phyloP scores from a whole-genome alignment of 2,329 filamentous ascomycete species.

The Xylariaceae sp. region DNA sequence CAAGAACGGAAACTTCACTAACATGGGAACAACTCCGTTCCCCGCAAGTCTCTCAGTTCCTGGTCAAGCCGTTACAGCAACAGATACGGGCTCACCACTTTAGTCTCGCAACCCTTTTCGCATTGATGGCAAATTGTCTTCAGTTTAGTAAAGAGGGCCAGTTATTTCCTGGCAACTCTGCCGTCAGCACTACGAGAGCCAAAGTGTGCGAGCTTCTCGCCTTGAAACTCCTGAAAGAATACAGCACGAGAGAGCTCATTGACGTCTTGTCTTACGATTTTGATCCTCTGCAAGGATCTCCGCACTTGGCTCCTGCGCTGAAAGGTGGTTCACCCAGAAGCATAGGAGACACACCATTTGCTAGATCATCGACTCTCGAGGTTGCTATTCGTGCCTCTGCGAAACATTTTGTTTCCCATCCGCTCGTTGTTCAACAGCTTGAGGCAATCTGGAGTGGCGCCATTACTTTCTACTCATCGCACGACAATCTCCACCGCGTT shows the following conservation, averaged over 20 bases:
- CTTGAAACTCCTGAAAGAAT: slow-evolving; percentile 85
- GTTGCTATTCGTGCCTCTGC: slow-evolving; percentile 89
- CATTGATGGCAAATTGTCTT: slow-evolving; percentile 86
- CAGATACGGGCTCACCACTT: slow-evolving; percentile 80
- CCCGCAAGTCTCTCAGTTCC: slow-evolving; percentile 92
- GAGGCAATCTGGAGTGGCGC: slow-evolving; percentile 96
- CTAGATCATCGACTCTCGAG: slow-evolving; percentile 83
- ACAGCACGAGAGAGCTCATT: slow-evolving; percentile 81
- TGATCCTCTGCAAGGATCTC: slow-evolving; percentile 79
- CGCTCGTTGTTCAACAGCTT: slow-evolving; percentile 87
- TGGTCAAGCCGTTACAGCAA: slow-evolving; percentile 91
- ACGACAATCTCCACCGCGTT: slow-evolving; percentile 74
- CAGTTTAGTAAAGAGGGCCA: slow-evolving; percentile 89
- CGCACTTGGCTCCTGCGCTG: slow-evolving; percentile 40
- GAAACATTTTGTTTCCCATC: slow-evolving; percentile 87
- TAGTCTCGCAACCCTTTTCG: slow-evolving; percentile 79
- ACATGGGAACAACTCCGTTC: slow-evolving; percentile 93
- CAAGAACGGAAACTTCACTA: slow-evolving; percentile 84
- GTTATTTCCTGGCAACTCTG: slow-evolving; percentile 74
- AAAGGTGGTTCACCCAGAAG: slow-evolving; percentile 33
- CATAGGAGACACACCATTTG: slow-evolving; percentile 49
- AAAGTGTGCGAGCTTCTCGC: slow-evolving; percentile 87
- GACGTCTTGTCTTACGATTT: slow-evolving; percentile 95
- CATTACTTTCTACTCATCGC: slow-evolving; percentile 87
- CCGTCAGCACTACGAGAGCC: slow-evolving; percentile 76